A percentile compares a stretch with the other conserved stretches of the same genome.
Evolutionary conservation across 345 rosid genomes (phyloP).

Genomic region (Lumnitzera racemosa): DNA sequence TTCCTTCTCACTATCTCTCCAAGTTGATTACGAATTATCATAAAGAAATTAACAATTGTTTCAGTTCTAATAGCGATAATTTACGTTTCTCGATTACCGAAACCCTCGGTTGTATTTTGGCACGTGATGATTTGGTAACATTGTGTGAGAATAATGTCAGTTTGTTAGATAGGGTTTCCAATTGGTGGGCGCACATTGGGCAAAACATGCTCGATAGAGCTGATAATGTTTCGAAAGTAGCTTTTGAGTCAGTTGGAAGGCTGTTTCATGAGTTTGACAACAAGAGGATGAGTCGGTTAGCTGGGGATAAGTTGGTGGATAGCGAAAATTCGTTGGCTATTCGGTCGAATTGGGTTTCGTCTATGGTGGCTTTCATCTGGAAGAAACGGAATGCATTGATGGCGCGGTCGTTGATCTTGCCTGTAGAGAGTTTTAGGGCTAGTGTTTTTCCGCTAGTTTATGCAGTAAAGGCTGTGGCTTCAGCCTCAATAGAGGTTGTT

Average conservation of each 20-base stretch:
- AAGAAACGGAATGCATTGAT: conserved; percentile 62
- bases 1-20: conserved; percentile 76
- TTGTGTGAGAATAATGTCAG: conserved; percentile 79
- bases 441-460: conserved; percentile 84
- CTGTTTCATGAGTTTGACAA: conserved; percentile 88
- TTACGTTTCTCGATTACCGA: conserved; percentile 81
- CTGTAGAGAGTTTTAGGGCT: conserved; percentile 79
- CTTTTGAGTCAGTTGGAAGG: conserved; percentile 92
- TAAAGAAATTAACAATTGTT: conserved; percentile 68
- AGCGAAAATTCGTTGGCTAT: conserved; percentile 88
- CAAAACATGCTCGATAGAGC: conserved; percentile 79
- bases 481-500: conserved; percentile 71
- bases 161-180: conserved; percentile 73
- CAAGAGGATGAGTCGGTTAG: conserved; percentile 85
- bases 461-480: conserved; percentile 85
- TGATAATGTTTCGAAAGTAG: conserved; percentile 81
- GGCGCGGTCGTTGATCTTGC: conserved; percentile 80
- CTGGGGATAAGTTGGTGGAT: conserved; percentile 94
- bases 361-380: conserved; percentile 84
- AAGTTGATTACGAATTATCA: conserved; percentile 67
- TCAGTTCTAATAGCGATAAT: conserved; percentile 64
- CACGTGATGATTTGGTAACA: conserved; percentile 87
- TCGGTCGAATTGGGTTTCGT: conserved; percentile 88
- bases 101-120: conserved; percentile 84
- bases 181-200: conserved; percentile 84